Base-by-base conservation (phyloP, 1,284 basidiomycete genomes). In the Moesziomyces sp. region DNA sequence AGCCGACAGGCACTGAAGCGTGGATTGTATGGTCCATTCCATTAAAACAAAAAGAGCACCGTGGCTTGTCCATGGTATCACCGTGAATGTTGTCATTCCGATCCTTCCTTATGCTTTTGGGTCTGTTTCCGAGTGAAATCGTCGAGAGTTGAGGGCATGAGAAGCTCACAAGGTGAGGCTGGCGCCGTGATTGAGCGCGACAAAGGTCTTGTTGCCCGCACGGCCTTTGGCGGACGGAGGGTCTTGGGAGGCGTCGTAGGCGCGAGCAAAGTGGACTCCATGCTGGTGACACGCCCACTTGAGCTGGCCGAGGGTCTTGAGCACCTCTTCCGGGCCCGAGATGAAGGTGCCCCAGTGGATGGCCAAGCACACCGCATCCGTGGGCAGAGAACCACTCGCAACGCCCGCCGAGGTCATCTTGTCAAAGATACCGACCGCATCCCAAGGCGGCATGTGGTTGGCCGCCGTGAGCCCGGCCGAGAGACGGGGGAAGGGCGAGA, bases 401-500 rank as follows among this genome's bases (percentile, higher is more conserved):
- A 40, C 38, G 38, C 14, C 16, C 16, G 38, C 16, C 14, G 38
- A 10, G n/a, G 55, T 54, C 78, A 83, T 74, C n/a, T 67, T 54
- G 14, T 62, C 56, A 13, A 79, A 74, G 3, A 80, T 63, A 0
- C 52, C 9, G 1, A 81, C 74, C 0, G 82, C 82, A 52, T 83
- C 82, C 58, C 71, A 66, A 3, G 80, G 76, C 2, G 66, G 76
- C 76, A 82, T 77, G 53, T 83, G 82, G 38, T 80, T 81, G 1
- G 78, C 79, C 5, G 74, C 72, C 5, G 79, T 82, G 38, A 83
- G 49, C 1, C 81, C 79, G 3, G 64, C 47, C 24, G 60, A 55
- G 30, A 82, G 61, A 19, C 69, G 58, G 1, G 82, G 82, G 30
- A 83, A 58, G 1, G 82, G 79, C 5, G 65, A 74, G 45, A 71